Base-by-base conservation (phyloP, 768 basidiomycete genomes). In the Paxillus ammoniavirescens region DNA sequence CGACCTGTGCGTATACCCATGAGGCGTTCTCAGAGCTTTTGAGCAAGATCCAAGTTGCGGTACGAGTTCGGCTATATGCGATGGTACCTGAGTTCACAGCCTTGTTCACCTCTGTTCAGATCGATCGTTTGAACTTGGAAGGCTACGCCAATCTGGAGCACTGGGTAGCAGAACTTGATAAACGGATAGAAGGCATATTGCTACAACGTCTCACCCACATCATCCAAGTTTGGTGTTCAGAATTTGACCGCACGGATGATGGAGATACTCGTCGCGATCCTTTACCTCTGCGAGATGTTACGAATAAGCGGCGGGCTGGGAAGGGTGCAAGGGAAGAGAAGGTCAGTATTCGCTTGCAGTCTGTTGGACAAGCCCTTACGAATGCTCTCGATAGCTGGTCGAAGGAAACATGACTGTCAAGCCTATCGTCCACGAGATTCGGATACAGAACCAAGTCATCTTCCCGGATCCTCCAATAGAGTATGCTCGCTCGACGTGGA, bases 381-480 rank as follows among this genome's bases (percentile, higher is more conserved):
- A 49, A 10, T 6, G 7, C 9, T 44, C 42, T 37, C 15, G 4
- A 31, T 59, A 92, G 90, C 80, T 82, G 66, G 61, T 86, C 63
- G 91, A 93, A 62, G 82, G 82, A 13, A 80, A 81, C 55, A 84
- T 95, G 80, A 77, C 79, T 2, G 69, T 98, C 59, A 87, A 90
- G 61, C 91, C 93, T 0, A 87, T 97, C 53, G 79, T 96, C 7
- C 95, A 98, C 69, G 96, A 98, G 69, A 91, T 98, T 58, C 83
- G 95, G 72, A 98, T 98, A 80, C 91, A 95, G 66, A 97, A 99
- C 67, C 97, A 99, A 68, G 93, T 98, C 58, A 98, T 99, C 70
- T 98, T 97, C 76, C 78, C 98, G 48, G 96, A 98, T 68, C 97
- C 97, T 26, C 97, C 97, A 54, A 92, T 98, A 74, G 96, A 98